These are phyloP conservation scores for Penicillium sclerotigenum DNA, from an alignment of 2,329 filamentous ascomycete species.

Conservation along the genomic window DNA sequence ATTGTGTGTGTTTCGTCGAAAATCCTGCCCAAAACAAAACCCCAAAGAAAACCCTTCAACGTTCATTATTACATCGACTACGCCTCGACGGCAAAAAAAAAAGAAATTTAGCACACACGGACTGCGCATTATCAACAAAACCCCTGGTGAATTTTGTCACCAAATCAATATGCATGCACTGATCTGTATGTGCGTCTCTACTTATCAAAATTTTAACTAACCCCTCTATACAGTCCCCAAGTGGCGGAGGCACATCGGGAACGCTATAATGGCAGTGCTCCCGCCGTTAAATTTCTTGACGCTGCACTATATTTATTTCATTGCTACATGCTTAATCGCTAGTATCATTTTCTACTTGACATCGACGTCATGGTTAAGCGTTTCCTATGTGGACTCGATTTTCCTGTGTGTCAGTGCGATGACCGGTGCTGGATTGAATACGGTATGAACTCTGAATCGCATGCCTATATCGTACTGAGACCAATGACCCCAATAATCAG, in stretches of 20 bases:
- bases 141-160: background rate
- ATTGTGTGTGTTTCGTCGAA: background rate
- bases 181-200: constrained; percentile 8
- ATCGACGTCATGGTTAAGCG: constrained; percentile 50
- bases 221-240: constrained; percentile 16
- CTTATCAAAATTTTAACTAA: background rate
- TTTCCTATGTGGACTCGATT: constrained; percentile 63
- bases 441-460: constrained; percentile 36
- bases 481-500: constrained; percentile 29
- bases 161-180: background rate
- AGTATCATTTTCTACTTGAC: constrained; percentile 59
- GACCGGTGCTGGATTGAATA: constrained; percentile 66
- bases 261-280: constrained; percentile 26
- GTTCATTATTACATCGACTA: background rate
- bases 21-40: background rate
- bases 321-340: constrained; percentile 53
- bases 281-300: constrained; percentile 58
- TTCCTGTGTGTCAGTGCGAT: constrained; percentile 66
- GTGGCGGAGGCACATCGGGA: constrained; percentile 21
- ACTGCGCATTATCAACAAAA: background rate
- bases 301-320: constrained; percentile 66
- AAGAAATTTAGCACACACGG: background rate
- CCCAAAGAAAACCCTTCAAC: background rate
- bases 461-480: background rate
- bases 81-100: background rate